Conservation (phyloP, 1,284 basidiomycete species). For the Tilletia walkeri region DNA sequence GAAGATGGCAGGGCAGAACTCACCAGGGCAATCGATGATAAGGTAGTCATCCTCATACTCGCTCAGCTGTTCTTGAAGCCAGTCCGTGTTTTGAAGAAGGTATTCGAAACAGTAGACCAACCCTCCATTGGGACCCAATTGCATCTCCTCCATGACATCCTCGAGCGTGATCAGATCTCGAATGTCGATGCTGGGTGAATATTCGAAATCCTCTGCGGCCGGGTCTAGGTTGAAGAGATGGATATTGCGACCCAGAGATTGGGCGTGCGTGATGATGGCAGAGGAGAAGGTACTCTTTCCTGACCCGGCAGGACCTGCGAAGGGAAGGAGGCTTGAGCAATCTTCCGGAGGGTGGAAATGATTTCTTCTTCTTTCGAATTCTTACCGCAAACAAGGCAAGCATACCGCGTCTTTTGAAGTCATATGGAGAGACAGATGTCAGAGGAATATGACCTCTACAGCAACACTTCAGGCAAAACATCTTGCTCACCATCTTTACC, state of each 20-base stretch:
- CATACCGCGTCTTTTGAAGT: not conserved
- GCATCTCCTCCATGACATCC: slow-evolving; percentile 94
- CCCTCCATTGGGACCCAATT: slow-evolving; percentile 94
- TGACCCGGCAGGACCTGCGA: slow-evolving; percentile 84
- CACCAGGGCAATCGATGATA: slow-evolving; percentile 95
- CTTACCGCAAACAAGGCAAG: slow-evolving; percentile 14
- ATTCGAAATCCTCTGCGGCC: slow-evolving; percentile 90
- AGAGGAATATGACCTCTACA: too few relatives aligned
- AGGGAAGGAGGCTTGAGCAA: not conserved
- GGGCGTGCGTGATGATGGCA: slow-evolving; percentile 85
- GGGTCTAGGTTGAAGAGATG: slow-evolving; percentile 98
- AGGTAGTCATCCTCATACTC: slow-evolving; percentile 92
- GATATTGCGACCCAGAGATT: slow-evolving; percentile 74
- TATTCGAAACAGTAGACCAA: slow-evolving; percentile 99
- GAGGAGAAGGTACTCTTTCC: slow-evolving; percentile 95
- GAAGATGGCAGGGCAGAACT: slow-evolving; percentile 13
- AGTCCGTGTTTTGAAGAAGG: slow-evolving; percentile 93
- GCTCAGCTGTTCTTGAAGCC: slow-evolving; percentile 96
- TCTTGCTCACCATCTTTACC: too few relatives aligned
- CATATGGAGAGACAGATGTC: too few relatives aligned
- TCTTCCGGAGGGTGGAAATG: not conserved
- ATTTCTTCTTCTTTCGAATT: not conserved
- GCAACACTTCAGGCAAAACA: too few relatives aligned
- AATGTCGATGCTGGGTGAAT: slow-evolving; percentile 90
- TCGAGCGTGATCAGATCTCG: slow-evolving; percentile 86